phyloP scores from a whole-genome alignment of 345 rosid genomes.

The Pelargonium nanum region DNA sequence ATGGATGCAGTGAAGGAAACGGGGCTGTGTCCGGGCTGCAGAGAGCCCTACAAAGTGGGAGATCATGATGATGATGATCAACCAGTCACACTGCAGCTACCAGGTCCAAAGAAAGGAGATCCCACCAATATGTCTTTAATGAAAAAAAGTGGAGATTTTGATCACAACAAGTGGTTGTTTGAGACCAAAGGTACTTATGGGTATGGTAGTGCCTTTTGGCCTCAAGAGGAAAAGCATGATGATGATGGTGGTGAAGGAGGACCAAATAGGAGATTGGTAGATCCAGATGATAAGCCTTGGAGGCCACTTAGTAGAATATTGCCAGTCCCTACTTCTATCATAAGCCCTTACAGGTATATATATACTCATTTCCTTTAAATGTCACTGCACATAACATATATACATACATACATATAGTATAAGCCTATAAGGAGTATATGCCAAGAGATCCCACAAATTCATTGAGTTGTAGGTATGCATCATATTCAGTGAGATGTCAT shows the following conservation, averaged over 20 bases:
- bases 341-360: conserved; percentile 72
- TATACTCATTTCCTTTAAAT: not conserved
- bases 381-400: not conserved
- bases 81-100: conserved; percentile 30
- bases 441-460: no score
- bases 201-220: conserved; percentile 63
- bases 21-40: conserved; percentile 87
- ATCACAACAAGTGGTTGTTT: conserved; percentile 78
- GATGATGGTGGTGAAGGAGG: conserved; percentile 54
- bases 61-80: conserved; percentile 51
- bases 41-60: conserved; percentile 60
- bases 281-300: conserved; percentile 81
- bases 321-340: conserved; percentile 42
- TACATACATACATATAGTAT: not conserved
- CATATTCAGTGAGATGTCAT: no score
- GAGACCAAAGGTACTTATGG: conserved; percentile 87
- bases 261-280: conserved; percentile 24
- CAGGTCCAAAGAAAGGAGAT: conserved; percentile 27
- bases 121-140: not conserved
- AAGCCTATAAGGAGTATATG: not conserved
- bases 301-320: conserved; percentile 61
- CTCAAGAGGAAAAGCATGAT: conserved; percentile 47
- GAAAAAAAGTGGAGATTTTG: conserved; percentile 47
- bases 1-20: conserved; percentile 76
- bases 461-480: no score